Conservation (phyloP, 2,329 filamentous ascomycete genomes). For the Tolypocladium paradoxum region DNA sequence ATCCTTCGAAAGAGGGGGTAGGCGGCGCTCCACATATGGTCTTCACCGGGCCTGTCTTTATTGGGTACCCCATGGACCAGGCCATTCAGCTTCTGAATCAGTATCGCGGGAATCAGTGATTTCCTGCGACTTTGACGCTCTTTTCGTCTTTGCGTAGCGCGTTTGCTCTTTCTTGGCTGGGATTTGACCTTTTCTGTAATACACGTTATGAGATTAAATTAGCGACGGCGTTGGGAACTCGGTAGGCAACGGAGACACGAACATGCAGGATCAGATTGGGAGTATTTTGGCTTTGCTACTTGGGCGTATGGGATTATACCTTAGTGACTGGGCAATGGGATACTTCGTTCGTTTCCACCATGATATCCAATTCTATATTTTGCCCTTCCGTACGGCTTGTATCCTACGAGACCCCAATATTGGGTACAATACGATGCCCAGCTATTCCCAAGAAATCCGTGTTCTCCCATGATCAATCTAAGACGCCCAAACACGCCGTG, state of each 20-base stretch:
- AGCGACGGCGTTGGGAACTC: conserved; percentile 20
- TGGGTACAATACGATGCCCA: neutral
- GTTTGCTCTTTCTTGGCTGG: conserved; percentile 1
- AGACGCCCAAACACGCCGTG: neutral
- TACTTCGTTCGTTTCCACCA: neutral
- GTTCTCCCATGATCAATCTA: neutral
- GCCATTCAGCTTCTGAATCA: conserved; percentile 65
- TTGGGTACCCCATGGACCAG: conserved; percentile 79
- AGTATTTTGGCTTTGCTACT: neutral
- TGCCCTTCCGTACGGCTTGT: neutral
- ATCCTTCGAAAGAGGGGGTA: conserved; percentile 18
- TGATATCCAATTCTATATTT: neutral
- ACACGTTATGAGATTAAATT: conserved; percentile 5
- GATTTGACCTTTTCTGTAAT: neutral
- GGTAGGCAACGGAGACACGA: neutral
- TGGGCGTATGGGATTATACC: neutral
- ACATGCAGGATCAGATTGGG: neutral
- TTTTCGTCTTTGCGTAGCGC: neutral
- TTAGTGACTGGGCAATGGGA: neutral
- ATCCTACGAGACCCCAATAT: neutral
- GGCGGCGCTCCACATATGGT: conserved; percentile 54
- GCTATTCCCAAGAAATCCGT: neutral
- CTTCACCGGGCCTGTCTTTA: conserved; percentile 88
- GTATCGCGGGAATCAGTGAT: conserved; percentile 25
- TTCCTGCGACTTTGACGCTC: neutral